Evolutionary conservation across 352 stramenopile species (phyloP), one percentile per base, ranked within the genome.

Genomic region (Phytophthora pini): DNA sequence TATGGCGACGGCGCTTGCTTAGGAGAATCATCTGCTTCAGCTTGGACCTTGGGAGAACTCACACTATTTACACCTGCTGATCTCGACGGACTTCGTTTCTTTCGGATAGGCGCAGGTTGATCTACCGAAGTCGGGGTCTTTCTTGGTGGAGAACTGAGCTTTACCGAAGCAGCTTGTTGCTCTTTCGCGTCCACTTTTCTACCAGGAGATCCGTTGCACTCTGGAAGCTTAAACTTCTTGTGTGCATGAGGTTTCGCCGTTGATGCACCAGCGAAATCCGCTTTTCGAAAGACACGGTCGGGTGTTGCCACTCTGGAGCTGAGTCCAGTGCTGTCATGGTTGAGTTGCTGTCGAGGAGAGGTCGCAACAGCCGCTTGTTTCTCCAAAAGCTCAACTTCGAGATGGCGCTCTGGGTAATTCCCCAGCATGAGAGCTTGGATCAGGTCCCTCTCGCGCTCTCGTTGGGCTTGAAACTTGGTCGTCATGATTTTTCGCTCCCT

Each of bases 391-490:
- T 77, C 58, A 2, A 85, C 57, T 20, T 84, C 72, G 3, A 49
- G 43, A 1, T 32, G 29, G 3, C 61, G 46, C 1, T 68, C 56
- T 2, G 76, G 56, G 49, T 54, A 56, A 15, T 72, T 55, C 2
- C 77, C 76, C 3, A 85, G 29, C 78, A 89, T 91, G n/a, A 91
- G 58, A 8, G 75, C 60, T 17, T 89, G 67, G 10, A 93, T 77
- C 38, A 93, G 40, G 3, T 80, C 68, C 10, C 73, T 74, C 53
- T 93, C 84, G 45, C 82, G 76, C 8, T 76, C 65, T 1, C 84
- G 75, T 34, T 89, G 82, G 1, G 57, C 61, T 5, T 84, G 68
- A 49, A 93, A 93, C 54, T 87, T 87, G 41, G 80, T 87, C 20
- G 73, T 65, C 47, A 87, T 66, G 15, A 64, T 68, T n/a, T 68